A percentile compares a stretch with the other conserved stretches of the same genome.
Conservation (phyloP, 495 filamentous ascomycete species). For the Penicillium atrosanguineum region DNA sequence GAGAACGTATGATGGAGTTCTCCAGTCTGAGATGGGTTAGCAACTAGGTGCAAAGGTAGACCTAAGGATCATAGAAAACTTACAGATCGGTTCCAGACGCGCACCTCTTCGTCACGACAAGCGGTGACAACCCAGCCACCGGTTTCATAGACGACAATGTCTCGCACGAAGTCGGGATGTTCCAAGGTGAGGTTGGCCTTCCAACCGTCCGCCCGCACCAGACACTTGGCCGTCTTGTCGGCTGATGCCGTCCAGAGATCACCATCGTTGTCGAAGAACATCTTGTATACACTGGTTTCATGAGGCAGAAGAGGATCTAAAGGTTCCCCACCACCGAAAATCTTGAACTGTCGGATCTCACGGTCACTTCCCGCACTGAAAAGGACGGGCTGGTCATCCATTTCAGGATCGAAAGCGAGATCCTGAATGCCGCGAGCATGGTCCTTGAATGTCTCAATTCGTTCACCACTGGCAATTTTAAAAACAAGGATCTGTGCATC, state of each 20-base stretch:
- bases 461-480: conserved; percentile 63
- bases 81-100: conserved; percentile 77
- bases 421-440: conserved; percentile 74
- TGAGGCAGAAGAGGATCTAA: conserved; percentile 70
- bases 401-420: conserved; percentile 66
- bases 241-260: conserved; percentile 91
- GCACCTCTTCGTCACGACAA: conserved; percentile 86
- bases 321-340: conserved; percentile 43
- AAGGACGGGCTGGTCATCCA: conserved; percentile 47
- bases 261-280: conserved; percentile 68
- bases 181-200: conserved; percentile 65
- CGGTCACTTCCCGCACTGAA: conserved; percentile 82
- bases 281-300: conserved; percentile 83
- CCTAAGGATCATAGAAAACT: conserved; percentile 18
- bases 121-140: conserved; percentile 85
- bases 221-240: conserved; percentile 76
- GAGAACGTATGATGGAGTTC: conserved; percentile 71
- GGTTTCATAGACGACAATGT: conserved; percentile 67
- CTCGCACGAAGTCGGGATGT: conserved; percentile 88
- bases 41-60: conserved; percentile 12
- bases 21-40: conserved; percentile 50
- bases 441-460: conserved; percentile 72
- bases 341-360: conserved; percentile 66
- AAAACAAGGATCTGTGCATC: conserved; percentile 86
- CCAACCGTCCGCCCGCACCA: conserved; percentile 64